Percentiles rank a stretch among this genome's conserved stretches.
Evolutionary conservation across 2,329 filamentous ascomycete species (phyloP).

Genomic region (Exserohilum rostratum): DNA sequence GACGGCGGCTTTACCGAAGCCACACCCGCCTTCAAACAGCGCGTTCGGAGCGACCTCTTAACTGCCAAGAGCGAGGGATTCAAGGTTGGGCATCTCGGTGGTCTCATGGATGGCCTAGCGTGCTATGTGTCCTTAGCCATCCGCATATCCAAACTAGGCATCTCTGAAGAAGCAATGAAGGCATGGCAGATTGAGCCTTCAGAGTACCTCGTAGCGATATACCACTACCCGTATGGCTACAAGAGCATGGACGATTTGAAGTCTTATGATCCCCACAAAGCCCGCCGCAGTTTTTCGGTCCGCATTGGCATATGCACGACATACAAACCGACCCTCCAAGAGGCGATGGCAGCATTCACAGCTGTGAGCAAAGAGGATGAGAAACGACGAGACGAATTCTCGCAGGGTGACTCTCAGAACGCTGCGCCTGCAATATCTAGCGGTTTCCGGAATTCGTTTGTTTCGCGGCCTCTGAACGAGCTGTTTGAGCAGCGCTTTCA

Average conservation of each 20-base stretch:
- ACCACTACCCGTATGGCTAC: constrained; percentile 70
- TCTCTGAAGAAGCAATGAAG: constrained; percentile 75
- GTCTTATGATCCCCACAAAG: constrained; percentile 45
- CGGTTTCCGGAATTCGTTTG: constrained; percentile 65
- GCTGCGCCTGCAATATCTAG: constrained; percentile 7
- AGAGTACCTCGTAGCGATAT: constrained; percentile 76
- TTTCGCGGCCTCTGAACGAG: constrained; percentile 73
- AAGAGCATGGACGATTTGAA: constrained; percentile 62
- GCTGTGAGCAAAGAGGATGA: constrained; percentile 43
- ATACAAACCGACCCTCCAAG: constrained; percentile 71
- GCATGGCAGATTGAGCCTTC: constrained; percentile 73
- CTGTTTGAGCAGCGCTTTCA: constrained; percentile 71
- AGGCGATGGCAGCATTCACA: constrained; percentile 62
- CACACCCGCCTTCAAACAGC: constrained; percentile 37
- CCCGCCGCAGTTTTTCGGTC: constrained; percentile 58
- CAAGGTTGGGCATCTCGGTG: constrained; percentile 67
- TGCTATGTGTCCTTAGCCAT: constrained; percentile 71
- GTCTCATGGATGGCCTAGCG: constrained; percentile 55
- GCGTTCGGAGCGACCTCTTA: constrained; percentile 67
- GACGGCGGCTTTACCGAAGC: constrained; percentile 24
- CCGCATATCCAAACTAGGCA: constrained; percentile 70
- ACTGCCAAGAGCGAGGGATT: constrained; percentile 69
- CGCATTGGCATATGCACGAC: constrained; percentile 71
- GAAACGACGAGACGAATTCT: constrained; percentile 28
- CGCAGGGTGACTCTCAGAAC: constrained; percentile 26